Conservation (phyloP, 2,329 filamentous ascomycete species). For the Neurospora crassa region DNA sequence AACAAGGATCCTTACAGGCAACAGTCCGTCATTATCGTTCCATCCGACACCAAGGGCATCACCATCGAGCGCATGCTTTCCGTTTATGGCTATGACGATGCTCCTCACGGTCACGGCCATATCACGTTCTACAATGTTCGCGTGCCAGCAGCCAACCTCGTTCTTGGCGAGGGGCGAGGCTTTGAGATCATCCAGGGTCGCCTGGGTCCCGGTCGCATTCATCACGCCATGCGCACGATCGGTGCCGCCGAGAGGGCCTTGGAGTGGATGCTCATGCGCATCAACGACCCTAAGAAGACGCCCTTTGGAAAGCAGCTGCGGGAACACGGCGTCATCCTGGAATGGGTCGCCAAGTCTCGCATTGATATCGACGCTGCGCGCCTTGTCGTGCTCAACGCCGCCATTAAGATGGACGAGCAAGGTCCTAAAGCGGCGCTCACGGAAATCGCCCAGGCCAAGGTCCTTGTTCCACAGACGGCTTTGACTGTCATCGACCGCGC, state of each 20-base stretch:
- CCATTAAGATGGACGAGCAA: conserved; percentile 83
- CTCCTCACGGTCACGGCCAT: conserved; percentile 96
- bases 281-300: conserved; percentile 86
- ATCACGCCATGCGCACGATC: conserved; percentile 94
- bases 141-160: conserved; percentile 72
- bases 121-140: conserved; percentile 84
- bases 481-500: conserved; percentile 88
- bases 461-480: conserved; percentile 74
- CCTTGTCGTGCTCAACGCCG: conserved; percentile 85
- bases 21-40: conserved; percentile 88
- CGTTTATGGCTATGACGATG: conserved; percentile 94
- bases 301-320: conserved; percentile 82
- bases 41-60: conserved; percentile 70
- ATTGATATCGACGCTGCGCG: conserved; percentile 91
- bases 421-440: conserved; percentile 83
- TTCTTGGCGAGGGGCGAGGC: conserved; percentile 85
- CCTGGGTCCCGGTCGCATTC: conserved; percentile 89
- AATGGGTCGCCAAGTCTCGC: conserved; percentile 86
- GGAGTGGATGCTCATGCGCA: conserved; percentile 87
- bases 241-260: conserved; percentile 86
- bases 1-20: conserved; percentile 76
- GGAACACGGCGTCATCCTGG: conserved; percentile 88
- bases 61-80: conserved; percentile 89
- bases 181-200: conserved; percentile 99
- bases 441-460: conserved; percentile 93